Conservation (phyloP, 2,329 filamentous ascomycete genomes). For the Ophiostoma piceae region DNA sequence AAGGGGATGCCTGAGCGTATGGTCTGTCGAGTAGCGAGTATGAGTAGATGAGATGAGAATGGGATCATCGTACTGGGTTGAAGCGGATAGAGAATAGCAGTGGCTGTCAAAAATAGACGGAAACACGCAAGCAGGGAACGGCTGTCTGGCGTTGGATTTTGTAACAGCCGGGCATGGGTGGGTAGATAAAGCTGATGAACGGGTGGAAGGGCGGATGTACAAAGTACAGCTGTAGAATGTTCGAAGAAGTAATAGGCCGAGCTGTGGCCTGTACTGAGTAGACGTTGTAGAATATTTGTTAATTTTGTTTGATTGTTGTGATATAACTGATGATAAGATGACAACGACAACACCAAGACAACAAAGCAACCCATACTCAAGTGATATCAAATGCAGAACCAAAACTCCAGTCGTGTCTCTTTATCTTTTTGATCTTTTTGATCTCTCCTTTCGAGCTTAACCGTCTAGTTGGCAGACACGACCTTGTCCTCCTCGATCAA, state of each 20-base stretch:
- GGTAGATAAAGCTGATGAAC: background rate
- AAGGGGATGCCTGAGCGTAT: slow-evolving; percentile 7
- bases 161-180: background rate
- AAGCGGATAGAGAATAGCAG: background rate
- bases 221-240: background rate
- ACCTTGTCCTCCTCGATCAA: slow-evolving; percentile 72
- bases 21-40: too few relatives aligned
- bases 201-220: background rate
- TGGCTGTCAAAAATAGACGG: background rate
- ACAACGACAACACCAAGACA: background rate
- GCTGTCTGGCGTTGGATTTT: background rate
- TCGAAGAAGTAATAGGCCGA: background rate
- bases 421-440: too few relatives aligned
- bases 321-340: background rate
- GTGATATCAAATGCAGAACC: background rate
- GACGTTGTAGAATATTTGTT: background rate
- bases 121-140: slow-evolving; percentile 5
- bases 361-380: background rate
- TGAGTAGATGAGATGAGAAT: too few relatives aligned
- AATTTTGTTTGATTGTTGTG: background rate
- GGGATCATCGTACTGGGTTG: too few relatives aligned
- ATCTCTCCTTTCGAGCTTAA: background rate
- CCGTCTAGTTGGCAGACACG: slow-evolving; percentile 44
- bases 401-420: background rate
- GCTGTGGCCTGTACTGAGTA: too few relatives aligned